Conservation (phyloP, 1,284 basidiomycete genomes). For the Trametes sp. region DNA sequence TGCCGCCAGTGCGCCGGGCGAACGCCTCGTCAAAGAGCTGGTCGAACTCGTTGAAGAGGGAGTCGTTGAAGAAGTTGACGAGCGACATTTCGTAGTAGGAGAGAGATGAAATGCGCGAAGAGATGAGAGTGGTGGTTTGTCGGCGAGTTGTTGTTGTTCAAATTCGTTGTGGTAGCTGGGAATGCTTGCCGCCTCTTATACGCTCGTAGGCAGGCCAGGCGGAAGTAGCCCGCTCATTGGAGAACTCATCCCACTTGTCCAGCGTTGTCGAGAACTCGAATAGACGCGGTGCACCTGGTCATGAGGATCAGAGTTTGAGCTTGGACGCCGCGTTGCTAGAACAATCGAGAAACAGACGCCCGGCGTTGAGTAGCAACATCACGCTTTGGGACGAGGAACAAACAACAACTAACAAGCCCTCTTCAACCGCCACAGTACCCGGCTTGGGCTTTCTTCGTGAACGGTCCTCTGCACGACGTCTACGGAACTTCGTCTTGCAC, state of each 20-base stretch:
- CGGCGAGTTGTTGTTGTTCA: not conserved
- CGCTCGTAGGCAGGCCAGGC: not conserved
- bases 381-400: not conserved
- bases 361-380: not conserved
- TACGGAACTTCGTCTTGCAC: too few relatives aligned
- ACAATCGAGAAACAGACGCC: not conserved
- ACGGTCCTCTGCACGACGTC: not conserved
- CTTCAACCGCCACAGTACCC: too few relatives aligned
- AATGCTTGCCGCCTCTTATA: not conserved
- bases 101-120: not conserved
- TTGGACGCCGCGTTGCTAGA: not conserved
- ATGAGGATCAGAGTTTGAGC: not conserved
- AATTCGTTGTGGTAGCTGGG: not conserved
- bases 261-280: not conserved
- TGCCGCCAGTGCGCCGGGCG: slow-evolving; percentile 29
- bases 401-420: not conserved
- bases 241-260: not conserved
- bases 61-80: slow-evolving; percentile 49
- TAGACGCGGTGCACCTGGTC: not conserved
- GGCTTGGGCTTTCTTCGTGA: not conserved
- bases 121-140: not conserved
- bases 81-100: slow-evolving; percentile 27
- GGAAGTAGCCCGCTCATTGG: too few relatives aligned
- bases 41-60: slow-evolving; percentile 48
- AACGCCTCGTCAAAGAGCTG: slow-evolving; percentile 55